Evolutionary conservation across 2,329 filamentous ascomycete genomes (phyloP), one percentile per base, ranked within the genome.

Genomic region (Karstenula rhodostoma): DNA sequence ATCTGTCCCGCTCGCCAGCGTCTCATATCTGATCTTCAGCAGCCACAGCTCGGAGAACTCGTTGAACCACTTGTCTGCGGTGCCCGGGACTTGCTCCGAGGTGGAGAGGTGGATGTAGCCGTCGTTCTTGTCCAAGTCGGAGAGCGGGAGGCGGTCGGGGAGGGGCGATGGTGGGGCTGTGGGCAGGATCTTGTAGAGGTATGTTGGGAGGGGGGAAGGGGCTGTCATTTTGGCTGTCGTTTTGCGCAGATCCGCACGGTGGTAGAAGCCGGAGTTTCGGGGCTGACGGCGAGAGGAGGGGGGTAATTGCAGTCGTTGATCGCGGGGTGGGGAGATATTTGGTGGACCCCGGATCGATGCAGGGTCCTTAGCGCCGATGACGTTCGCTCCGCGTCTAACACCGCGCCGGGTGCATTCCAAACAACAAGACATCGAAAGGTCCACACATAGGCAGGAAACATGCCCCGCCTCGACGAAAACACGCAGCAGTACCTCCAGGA

Each of bases 91-190:
- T 79, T 89, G 87, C 40, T 76, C 75, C 1, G 83, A 80, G 0
- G 83, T 85, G 70, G 86, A 89, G 17, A 89, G 73, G 66, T 89
- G 87, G 33, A 89, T 79, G 74, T 87, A 89, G 51, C 86, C 86
- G 69, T 89, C 87, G 37, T 84, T 81, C 64, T 77, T 74, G 73
- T 89, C 87, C 47, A 89, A 83, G 35, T 85, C 83, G 13, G 87
- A 89, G 61, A 86, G 80, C 15, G 87, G 86, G 56, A 86, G 85
- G 59, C 79, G 76, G 1, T 78, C 72, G 3, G 87, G 87, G 37
- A 89, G 78, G 1, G 85, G 84, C 23, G 80, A 76, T 8, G 82
- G 82, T 32, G 87, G 86, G 25, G 82, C 80, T 23, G 69, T 63
- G 29, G 85, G 83, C 40, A 87, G 75, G 69, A 89, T 89, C 69